Evolutionary conservation across 2,329 filamentous ascomycete species (phyloP).

Genomic region (Nigrograna mackinnonii): DNA sequence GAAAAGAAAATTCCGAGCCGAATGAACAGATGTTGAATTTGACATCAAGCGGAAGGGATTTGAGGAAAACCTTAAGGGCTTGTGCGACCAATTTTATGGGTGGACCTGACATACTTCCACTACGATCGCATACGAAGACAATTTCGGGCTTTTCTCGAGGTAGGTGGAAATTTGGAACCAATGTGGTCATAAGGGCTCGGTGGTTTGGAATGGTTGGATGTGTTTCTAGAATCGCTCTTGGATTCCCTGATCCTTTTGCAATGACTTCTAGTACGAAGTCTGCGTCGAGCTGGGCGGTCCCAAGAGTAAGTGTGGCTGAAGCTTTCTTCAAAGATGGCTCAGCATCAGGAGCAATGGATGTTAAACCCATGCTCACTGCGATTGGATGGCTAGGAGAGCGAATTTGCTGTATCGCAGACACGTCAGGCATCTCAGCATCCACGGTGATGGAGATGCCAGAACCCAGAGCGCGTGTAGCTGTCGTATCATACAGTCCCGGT

Average conservation of each 20-base stretch:
- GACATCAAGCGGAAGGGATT: conserved; percentile 65
- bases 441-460: conserved; percentile 59
- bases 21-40: conserved; percentile 76
- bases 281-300: conserved; percentile 57
- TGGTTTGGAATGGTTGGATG: conserved; percentile 66
- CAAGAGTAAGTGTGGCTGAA: conserved; percentile 63
- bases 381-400: conserved; percentile 72
- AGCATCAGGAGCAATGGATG: conserved; percentile 49
- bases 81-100: conserved; percentile 59
- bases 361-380: conserved; percentile 65
- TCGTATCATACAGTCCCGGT: conserved; percentile 27
- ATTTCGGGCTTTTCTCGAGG: conserved; percentile 63
- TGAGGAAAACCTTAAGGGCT: conserved; percentile 66
- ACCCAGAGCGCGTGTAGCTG: conserved; percentile 11
- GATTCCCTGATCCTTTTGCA: conserved; percentile 62
- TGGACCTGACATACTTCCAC: conserved; percentile 62
- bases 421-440: conserved; percentile 62
- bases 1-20: conserved; percentile 51
- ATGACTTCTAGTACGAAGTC: conserved; percentile 71
- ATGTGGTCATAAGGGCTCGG: conserved; percentile 69
- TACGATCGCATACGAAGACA: conserved; percentile 74
- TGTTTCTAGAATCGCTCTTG: conserved; percentile 67
- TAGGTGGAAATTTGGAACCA: conserved; percentile 71
- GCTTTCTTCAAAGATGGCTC: conserved; percentile 62
- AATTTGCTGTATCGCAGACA: conserved; percentile 62